Base-by-base conservation (phyloP, 305 asterid genomes). In the Plantago lanceolata region DNA sequence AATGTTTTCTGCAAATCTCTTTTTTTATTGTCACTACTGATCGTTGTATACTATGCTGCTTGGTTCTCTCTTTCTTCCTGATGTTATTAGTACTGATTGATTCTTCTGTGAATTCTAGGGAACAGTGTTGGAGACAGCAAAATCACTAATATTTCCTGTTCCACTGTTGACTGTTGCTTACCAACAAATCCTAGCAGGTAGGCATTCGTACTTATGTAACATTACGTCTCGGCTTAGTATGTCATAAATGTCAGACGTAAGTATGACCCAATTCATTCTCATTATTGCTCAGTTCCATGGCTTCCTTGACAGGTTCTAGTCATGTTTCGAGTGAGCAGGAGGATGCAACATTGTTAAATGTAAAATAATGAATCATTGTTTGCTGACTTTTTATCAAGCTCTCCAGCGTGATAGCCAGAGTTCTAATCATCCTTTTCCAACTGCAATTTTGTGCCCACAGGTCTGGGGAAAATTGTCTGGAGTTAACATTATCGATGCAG, bases 131-230 rank as follows among this genome's bases (percentile, higher is more conserved):
- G 96, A 84, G 75, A 74, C 67, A 83, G 89, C 93, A 63, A 89
- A 85, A 78, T 78, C 87, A 20, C 77, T 78, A 19, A 73, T 75
- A 44, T 92, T 92, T 71, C 95, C 90, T 21, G 74, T 89, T 67
- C 98, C 91, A 69, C 96, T 92, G 76, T 64, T 85, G 60, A 71
- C 96, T 2, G 84, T 87, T 75, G 82, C 98, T 69, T 78, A 89
- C 85, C 98, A 92, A 81, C 98, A 85, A 79, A 86, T 92, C 59
- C 83, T 89, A 70, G 90, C 98, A 82, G 98, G 98, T 84, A 71
- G 48, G 37, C 62, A 59, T 40, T 62, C 61, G 63, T 49, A 57
- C 60, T 50, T 37, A 47, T 59, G 18, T 61, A 40, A 40, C 24
- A 63, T 4, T 52, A 44, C 16, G 17, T 55, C 19, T 48, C 31